Percentiles rank a stretch among this genome's conserved stretches.
Evolutionary conservation across 2,329 filamentous ascomycete genomes (phyloP).

Genomic region (Ophidiomyces ophidiicola): DNA sequence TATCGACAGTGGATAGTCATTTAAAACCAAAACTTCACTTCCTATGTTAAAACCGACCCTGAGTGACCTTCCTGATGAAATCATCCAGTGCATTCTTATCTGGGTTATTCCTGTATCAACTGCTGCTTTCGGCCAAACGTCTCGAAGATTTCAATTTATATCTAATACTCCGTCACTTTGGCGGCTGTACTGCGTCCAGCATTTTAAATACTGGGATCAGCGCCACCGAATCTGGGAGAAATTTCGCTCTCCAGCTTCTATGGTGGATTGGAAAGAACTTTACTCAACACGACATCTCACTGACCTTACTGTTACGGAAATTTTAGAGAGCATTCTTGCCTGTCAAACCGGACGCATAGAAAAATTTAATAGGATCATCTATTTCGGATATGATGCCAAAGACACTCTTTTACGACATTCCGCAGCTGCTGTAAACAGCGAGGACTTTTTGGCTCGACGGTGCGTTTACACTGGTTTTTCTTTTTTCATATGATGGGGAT

Average conservation of each 20-base stretch:
- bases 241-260: constrained; percentile 40
- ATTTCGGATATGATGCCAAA: constrained; percentile 74
- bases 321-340: constrained; percentile 58
- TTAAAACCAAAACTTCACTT: background rate
- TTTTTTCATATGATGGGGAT: constrained; percentile 14
- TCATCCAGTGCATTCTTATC: constrained; percentile 65
- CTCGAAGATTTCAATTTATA: constrained; percentile 51
- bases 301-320: constrained; percentile 40
- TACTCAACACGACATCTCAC: constrained; percentile 46
- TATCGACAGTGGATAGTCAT: constrained; percentile 16
- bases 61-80: constrained; percentile 59
- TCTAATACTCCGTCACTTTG: constrained; percentile 65
- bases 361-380: constrained; percentile 58
- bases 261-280: constrained; percentile 62
- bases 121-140: constrained; percentile 46
- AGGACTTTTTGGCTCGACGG: constrained; percentile 60
- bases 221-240: constrained; percentile 50
- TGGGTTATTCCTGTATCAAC: constrained; percentile 44
- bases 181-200: constrained; percentile 57
- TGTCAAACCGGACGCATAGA: constrained; percentile 57
- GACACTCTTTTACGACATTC: constrained; percentile 63
- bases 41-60: background rate
- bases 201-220: constrained; percentile 64
- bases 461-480: background rate
- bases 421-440: constrained; percentile 44